Conservation (phyloP, 2,329 filamentous ascomycete genomes). For the Penicillium sp. region DNA sequence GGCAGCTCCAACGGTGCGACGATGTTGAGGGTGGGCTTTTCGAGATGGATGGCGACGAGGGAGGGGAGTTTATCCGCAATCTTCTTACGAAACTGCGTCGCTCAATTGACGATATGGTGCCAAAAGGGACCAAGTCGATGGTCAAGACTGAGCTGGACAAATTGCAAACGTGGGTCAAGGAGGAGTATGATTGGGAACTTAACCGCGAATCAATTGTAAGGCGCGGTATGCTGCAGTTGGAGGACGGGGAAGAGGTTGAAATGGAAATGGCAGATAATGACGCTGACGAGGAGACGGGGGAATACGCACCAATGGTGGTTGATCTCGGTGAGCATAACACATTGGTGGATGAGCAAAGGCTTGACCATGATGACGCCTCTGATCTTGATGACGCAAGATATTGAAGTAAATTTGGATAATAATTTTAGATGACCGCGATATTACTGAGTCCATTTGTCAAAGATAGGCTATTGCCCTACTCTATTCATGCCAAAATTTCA, state of each 20-base stretch:
- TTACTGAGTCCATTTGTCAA: neutral
- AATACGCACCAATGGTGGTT: constrained; percentile 58
- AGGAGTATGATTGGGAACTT: constrained; percentile 54
- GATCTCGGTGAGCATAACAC: constrained; percentile 34
- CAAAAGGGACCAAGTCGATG: constrained; percentile 25
- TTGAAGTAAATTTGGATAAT: neutral
- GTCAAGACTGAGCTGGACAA: constrained; percentile 51
- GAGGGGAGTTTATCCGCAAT: constrained; percentile 47
- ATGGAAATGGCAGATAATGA: constrained; percentile 56
- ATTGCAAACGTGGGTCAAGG: constrained; percentile 50
- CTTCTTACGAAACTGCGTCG: constrained; percentile 50
- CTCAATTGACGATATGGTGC: constrained; percentile 44
- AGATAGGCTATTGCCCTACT: neutral
- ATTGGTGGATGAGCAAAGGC: neutral
- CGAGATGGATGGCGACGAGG: constrained; percentile 49
- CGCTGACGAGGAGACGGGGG: constrained; percentile 58
- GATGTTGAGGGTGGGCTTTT: constrained; percentile 58
- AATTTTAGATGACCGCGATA: too few relatives aligned
- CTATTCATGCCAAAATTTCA: neutral
- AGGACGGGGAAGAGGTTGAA: constrained; percentile 59
- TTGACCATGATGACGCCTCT: constrained; percentile 2
- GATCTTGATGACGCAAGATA: constrained; percentile 9
- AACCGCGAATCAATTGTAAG: constrained; percentile 48
- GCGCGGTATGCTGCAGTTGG: constrained; percentile 54
- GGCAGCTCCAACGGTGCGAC: constrained; percentile 52